Percentiles rank a stretch among this genome's conserved stretches.
phyloP scores from a whole-genome alignment of 345 rosid species.

The Brassica juncea region DNA sequence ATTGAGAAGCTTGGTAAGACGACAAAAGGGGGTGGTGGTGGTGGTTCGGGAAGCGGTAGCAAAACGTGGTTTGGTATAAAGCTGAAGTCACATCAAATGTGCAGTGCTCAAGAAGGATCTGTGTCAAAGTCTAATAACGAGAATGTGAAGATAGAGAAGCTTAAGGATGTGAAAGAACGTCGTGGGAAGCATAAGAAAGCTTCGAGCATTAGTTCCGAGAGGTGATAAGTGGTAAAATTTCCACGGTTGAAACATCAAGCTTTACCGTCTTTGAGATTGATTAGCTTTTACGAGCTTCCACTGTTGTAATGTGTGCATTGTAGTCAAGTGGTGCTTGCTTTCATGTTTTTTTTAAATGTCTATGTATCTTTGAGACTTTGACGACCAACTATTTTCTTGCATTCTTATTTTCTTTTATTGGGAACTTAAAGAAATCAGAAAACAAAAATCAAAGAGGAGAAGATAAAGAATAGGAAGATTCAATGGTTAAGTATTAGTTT shows the following conservation, averaged over 20 bases:
- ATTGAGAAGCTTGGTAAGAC: slow-evolving; percentile 72
- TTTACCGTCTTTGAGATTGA: slow-evolving; percentile 8
- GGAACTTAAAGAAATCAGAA: neutral
- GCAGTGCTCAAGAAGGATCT: slow-evolving; percentile 91
- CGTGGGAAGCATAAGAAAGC: slow-evolving; percentile 66
- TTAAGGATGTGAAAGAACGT: slow-evolving; percentile 56
- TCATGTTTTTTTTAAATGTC: slow-evolving; percentile 7
- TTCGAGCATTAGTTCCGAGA: slow-evolving; percentile 45
- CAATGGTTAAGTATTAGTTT: too few relatives aligned
- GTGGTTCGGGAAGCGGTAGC: slow-evolving; percentile 56
- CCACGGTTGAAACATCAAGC: slow-evolving; percentile 15
- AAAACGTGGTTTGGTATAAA: slow-evolving; percentile 59
- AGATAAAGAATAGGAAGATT: too few relatives aligned
- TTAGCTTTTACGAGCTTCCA: slow-evolving; percentile 27
- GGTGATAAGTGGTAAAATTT: slow-evolving; percentile 21
- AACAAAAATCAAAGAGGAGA: too few relatives aligned
- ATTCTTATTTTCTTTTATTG: neutral
- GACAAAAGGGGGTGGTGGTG: slow-evolving; percentile 28
- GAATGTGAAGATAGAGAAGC: slow-evolving; percentile 58
- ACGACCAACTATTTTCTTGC: neutral
- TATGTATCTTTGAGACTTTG: slow-evolving; percentile 10
- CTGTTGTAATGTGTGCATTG: slow-evolving; percentile 35
- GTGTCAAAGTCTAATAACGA: slow-evolving; percentile 64
- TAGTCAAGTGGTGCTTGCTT: slow-evolving; percentile 13
- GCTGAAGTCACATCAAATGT: slow-evolving; percentile 84